Evolutionary conservation across 1,284 basidiomycete species (phyloP).

Genomic region (Ceratobasidium sp.): DNA sequence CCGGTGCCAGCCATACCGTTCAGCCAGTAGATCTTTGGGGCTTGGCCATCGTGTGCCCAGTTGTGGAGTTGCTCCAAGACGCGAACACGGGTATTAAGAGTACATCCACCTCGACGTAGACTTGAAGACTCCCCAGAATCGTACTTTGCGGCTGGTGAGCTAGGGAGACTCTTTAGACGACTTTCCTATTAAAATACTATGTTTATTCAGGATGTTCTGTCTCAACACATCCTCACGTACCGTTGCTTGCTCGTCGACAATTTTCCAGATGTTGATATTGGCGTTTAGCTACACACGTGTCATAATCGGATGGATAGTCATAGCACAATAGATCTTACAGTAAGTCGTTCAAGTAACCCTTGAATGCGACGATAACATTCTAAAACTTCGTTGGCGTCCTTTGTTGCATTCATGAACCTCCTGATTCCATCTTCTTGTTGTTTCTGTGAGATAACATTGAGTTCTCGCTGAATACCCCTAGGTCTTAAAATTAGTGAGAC

Average conservation of each 20-base stretch:
- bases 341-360: not conserved
- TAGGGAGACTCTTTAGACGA: not conserved
- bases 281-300: not conserved
- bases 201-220: not conserved
- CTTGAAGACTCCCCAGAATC: not conserved
- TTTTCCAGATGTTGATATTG: not conserved
- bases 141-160: not conserved
- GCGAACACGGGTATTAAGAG: not conserved
- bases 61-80: not conserved
- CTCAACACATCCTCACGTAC: not conserved
- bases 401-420: not conserved
- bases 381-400: not conserved
- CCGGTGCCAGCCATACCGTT: too few relatives aligned
- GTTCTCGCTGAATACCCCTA: not conserved
- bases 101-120: not conserved
- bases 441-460: not conserved
- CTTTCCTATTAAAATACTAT: not conserved
- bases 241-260: not conserved
- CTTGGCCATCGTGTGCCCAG: not conserved
- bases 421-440: not conserved
- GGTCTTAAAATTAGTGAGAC: not conserved
- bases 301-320: not conserved
- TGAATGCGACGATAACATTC: not conserved
- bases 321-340: not conserved
- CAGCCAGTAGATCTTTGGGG: not conserved